Conservation (phyloP, 164 flowering plant species). For the Santalum album region DNA sequence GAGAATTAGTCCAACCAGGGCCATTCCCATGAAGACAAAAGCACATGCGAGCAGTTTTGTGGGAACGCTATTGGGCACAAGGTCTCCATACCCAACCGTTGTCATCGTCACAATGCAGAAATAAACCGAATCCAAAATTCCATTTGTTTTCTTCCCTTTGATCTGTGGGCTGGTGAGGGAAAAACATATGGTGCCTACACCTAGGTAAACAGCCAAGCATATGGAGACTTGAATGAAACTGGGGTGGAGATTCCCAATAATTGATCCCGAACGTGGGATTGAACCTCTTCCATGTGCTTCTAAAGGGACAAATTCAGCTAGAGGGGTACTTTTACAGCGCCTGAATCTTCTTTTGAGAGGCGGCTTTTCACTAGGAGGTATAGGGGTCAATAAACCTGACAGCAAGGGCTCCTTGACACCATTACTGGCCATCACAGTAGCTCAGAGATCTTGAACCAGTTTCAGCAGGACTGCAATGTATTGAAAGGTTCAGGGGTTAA, state of each 20-base stretch:
- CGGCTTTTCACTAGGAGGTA: slow-evolving; percentile 13
- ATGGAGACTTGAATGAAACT: slow-evolving; percentile 30
- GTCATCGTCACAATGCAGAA: slow-evolving; percentile 89
- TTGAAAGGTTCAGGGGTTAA: too few species aligned
- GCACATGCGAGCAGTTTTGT: slow-evolving; percentile 64
- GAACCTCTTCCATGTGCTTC: too few species aligned
- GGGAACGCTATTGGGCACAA: slow-evolving; percentile 46
- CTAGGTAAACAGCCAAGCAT: slow-evolving; percentile 38
- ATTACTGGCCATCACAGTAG: slow-evolving; percentile 19
- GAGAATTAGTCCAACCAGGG: slow-evolving; percentile 52
- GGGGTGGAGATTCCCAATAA: slow-evolving; percentile 27
- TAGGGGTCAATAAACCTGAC: slow-evolving; percentile 12
- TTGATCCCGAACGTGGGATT: slow-evolving; percentile 6
- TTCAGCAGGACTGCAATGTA: too few species aligned
- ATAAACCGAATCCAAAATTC: slow-evolving; percentile 65
- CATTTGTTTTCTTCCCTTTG: slow-evolving; percentile 55
- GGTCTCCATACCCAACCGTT: slow-evolving; percentile 88
- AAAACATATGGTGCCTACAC: slow-evolving; percentile 57
- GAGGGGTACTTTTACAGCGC: slow-evolving; percentile 14
- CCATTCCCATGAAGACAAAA: slow-evolving; percentile 80
- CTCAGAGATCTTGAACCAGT: too few species aligned
- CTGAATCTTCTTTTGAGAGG: slow-evolving; percentile 27
- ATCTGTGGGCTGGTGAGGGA: slow-evolving; percentile 43
- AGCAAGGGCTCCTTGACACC: slow-evolving; percentile 31
- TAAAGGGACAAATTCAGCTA: too few species aligned